A percentile compares a stretch with the other conserved stretches of the same genome.
phyloP scores from a whole-genome alignment of 164 flowering plant species.

The Paratinospora sagittata region DNA sequence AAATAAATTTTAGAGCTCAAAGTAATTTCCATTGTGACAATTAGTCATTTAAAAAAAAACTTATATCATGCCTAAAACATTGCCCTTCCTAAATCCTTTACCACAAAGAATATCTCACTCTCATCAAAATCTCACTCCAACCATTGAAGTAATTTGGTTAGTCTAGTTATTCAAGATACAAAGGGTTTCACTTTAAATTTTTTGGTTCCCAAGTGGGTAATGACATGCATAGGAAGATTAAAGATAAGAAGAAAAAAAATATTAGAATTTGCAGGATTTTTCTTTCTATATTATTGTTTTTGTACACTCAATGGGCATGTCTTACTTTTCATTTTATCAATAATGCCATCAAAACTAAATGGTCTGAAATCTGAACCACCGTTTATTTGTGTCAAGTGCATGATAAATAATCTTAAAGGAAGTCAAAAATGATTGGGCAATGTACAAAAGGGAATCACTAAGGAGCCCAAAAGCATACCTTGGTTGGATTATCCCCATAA shows the following conservation, averaged over 20 bases:
- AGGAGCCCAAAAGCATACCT: constrained; percentile 34
- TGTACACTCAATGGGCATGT: background rate
- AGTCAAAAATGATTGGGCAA: background rate
- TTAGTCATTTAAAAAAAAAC: no score
- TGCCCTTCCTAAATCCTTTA: no score
- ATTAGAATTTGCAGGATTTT: background rate
- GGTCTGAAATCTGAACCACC: no score
- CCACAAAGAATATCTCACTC: no score
- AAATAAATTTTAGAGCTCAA: no score
- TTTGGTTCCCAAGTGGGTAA: background rate
- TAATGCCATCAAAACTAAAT: no score
- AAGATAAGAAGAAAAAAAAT: no score
- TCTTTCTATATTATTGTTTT: background rate
- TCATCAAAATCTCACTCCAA: no score
- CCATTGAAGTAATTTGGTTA: background rate
- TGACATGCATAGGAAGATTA: background rate
- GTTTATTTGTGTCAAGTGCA: no score
- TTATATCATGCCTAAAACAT: no score
- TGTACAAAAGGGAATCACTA: background rate
- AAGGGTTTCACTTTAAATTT: background rate
- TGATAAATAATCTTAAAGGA: background rate
- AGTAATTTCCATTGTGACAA: no score
- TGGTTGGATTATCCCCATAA: constrained; percentile 82
- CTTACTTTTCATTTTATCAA: no score
- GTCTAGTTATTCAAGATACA: background rate